A percentile compares a stretch with the other conserved stretches of the same genome.
Evolutionary conservation across 2,329 filamentous ascomycete species (phyloP).

Genomic region (Whalleya microplaca): DNA sequence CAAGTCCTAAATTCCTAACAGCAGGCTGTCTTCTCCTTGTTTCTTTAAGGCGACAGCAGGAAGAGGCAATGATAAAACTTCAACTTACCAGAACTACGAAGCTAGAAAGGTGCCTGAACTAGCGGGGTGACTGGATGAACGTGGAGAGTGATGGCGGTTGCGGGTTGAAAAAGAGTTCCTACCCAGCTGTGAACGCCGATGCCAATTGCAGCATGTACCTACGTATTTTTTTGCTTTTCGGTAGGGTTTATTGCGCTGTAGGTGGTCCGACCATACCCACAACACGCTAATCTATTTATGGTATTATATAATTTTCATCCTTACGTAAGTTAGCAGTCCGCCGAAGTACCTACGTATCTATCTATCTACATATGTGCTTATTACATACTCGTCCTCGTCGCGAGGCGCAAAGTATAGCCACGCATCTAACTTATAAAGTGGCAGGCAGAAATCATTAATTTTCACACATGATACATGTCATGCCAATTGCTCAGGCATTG

Average conservation of each 20-base stretch:
- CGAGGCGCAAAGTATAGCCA: too few relatives aligned
- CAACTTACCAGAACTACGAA: constrained; percentile 11
- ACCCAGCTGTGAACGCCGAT: constrained; percentile 18
- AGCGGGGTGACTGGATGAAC: constrained; percentile 27
- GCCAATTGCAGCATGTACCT: constrained; percentile 18
- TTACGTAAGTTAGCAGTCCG: too few relatives aligned
- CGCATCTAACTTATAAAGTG: too few relatives aligned
- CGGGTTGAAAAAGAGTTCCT: constrained; percentile 26
- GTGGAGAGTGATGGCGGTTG: constrained; percentile 15
- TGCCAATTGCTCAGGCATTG: constrained; percentile 9
- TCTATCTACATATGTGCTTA: too few relatives aligned
- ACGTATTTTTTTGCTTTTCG: background rate
- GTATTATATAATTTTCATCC: too few relatives aligned
- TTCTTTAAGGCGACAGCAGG: background rate
- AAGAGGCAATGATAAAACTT: background rate
- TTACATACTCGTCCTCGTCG: too few relatives aligned
- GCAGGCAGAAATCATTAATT: too few relatives aligned
- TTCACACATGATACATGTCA: background rate
- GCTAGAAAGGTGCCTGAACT: constrained; percentile 13
- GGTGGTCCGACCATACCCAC: background rate
- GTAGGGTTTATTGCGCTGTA: background rate
- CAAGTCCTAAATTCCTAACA: too few relatives aligned
- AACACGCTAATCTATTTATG: background rate
- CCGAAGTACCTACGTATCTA: too few relatives aligned
- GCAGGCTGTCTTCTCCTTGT: too few relatives aligned